Conservation (phyloP, 2,329 filamentous ascomycete species). For the Claviceps fusiformis region DNA sequence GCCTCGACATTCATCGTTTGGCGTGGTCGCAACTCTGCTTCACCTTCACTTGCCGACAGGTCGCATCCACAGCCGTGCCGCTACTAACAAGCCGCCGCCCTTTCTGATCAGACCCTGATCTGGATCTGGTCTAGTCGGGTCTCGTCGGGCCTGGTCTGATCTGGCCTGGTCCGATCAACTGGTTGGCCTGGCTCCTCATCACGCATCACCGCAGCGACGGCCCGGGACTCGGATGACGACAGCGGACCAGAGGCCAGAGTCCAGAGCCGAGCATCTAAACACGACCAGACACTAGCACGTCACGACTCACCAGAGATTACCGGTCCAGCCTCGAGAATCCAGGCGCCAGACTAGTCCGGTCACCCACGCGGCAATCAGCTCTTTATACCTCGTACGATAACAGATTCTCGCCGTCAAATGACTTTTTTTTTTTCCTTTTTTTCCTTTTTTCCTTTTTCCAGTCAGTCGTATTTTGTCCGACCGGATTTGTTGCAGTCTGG, state of each 20-base stretch:
- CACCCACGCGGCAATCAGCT: neutral
- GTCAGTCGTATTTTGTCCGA: neutral
- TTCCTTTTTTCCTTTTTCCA: neutral
- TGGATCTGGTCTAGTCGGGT: neutral
- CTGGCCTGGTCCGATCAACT: neutral
- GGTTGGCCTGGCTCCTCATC: neutral
- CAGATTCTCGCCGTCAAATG: neutral
- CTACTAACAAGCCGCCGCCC: neutral
- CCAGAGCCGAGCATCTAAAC: neutral
- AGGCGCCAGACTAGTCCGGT: neutral
- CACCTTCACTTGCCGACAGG: neutral
- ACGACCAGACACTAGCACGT: no score
- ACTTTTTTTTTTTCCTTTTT: neutral
- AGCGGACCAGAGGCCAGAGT: neutral
- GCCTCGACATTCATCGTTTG: neutral
- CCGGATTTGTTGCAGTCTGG: neutral
- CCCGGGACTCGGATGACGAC: neutral
- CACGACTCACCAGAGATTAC: no score
- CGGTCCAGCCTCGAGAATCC: no score
- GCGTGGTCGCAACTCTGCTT: neutral
- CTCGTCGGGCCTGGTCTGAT: neutral
- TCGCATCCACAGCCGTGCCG: neutral
- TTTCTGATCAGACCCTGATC: neutral
- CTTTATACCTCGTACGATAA: neutral
- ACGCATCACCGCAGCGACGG: constrained; percentile 6